These are phyloP conservation scores for Chaetomium sp. DNA, from an alignment of 2,329 filamentous ascomycete genomes.

Conservation along the genomic window DNA sequence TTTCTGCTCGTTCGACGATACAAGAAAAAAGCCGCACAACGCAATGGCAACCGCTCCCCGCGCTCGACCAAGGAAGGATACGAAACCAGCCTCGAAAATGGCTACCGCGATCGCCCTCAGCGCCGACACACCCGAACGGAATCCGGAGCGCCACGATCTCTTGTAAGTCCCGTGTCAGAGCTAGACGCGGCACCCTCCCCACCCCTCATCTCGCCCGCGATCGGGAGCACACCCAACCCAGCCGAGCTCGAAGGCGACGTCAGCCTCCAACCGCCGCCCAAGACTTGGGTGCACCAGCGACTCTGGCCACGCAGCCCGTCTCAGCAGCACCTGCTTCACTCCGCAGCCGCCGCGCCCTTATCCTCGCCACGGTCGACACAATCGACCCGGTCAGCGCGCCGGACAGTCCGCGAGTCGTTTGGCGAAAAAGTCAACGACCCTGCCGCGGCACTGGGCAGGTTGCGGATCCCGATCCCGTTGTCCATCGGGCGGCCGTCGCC, in stretches of 20 bases:
- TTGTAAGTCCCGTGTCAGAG: constrained; percentile 8
- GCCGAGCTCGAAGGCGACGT: constrained; percentile 22
- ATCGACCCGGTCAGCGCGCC: constrained; percentile 7
- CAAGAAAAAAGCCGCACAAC: constrained; percentile 7
- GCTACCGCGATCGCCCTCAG: neutral
- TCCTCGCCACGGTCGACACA: constrained; percentile 12
- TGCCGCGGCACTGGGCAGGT: constrained; percentile 10
- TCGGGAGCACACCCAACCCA: constrained; percentile 21
- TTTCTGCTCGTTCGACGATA: constrained; percentile 17
- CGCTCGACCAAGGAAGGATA: neutral
- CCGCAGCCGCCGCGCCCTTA: too few relatives aligned
- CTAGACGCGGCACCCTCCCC: constrained; percentile 5
- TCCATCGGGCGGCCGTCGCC: constrained; percentile 9
- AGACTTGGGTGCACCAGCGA: constrained; percentile 7
- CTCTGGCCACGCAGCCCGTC: constrained; percentile 10
- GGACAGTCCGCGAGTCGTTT: constrained; percentile 20
- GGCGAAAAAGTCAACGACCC: constrained; percentile 23
- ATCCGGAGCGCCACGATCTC: neutral
- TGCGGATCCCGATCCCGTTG: constrained; percentile 11
- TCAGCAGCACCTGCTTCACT: constrained; percentile 3
- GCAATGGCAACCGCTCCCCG: neutral
- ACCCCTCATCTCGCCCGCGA: constrained; percentile 1
- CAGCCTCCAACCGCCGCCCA: neutral
- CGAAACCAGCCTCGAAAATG: neutral
- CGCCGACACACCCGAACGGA: neutral